Conservation (phyloP, 192 early-diverging fungal species). For the Thoreauomyces humboldtii region DNA sequence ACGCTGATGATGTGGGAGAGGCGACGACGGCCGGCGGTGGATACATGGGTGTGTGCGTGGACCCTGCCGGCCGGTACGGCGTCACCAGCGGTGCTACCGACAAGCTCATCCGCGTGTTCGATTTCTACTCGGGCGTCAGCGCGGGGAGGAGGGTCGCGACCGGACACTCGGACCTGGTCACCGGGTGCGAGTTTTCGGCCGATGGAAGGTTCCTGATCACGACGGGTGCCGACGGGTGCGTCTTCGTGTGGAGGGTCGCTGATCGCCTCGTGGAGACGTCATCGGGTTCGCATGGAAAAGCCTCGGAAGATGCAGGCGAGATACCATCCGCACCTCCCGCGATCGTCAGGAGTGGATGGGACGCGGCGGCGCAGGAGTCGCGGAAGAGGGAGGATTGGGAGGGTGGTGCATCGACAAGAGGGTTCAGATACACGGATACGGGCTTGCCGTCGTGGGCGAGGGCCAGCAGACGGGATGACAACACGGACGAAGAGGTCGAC, state of each 20-base stretch:
- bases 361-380: neutral
- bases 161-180: constrained; percentile 75
- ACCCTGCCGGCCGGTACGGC: constrained; percentile 66
- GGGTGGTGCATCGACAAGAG: neutral
- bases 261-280: constrained; percentile 40
- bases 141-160: constrained; percentile 47
- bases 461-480: neutral
- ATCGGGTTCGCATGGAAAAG: neutral
- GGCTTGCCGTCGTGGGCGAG: constrained; percentile 43
- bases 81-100: constrained; percentile 67
- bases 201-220: constrained; percentile 57
- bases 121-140: constrained; percentile 59
- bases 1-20: neutral
- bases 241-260: constrained; percentile 72
- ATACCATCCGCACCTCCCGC: neutral
- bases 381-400: neutral
- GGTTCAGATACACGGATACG: constrained; percentile 30
- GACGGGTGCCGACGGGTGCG: constrained; percentile 70
- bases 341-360: neutral
- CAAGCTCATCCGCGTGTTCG: constrained; percentile 69
- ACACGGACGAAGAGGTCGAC: neutral
- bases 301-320: neutral
- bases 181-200: constrained; percentile 59
- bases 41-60: constrained; percentile 62
- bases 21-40: constrained; percentile 41